Base-by-base conservation (phyloP, 1,284 basidiomycete species). In the Naganishia liquefaciens region DNA sequence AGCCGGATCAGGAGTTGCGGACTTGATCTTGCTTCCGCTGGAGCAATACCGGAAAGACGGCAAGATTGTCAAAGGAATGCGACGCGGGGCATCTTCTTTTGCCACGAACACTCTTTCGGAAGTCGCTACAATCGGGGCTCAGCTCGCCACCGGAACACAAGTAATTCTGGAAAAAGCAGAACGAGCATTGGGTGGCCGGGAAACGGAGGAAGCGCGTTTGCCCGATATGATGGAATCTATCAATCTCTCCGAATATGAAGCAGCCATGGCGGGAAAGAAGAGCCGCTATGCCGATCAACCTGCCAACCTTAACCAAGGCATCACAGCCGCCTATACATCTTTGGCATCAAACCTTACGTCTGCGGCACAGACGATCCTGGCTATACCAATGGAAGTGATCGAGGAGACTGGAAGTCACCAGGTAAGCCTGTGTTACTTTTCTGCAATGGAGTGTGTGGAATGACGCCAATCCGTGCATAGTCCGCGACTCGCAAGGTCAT, bases 351-450 rank as follows among this genome's bases (percentile, higher is more conserved):
- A 96, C 77, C 77, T 98, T 64, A 90, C 88, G 69, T 90, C 89
- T 37, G 95, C 95, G 3, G 96, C 95, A 15, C 95, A 99, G 80
- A 99, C 96, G 0, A 99, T 99, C 69, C 84, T 99, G 33, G 95
- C 96, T 0, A 92, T 99, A 0, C 95, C 95, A 0, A 98, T 99
- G 93, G 96, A 99, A 77, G 93, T 97, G 19, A 97, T 98, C 72
- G 95, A 99, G 77, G 83, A 89, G 66, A 89, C 90, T 15, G 89
- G 89, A 19, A 89, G 87, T 61, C 89, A 93, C 83, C 71, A 75
- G 84, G 80, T 51, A 3, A 5, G 53, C 53, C 42, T 28, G 10
- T 7, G 33, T 7, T 55, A 47, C 28, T 49, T 23, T 43, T 62
- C 28, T 42, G 27, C 39, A 49, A 25, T 9, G 39, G 47, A 44